Percentiles rank a stretch among this genome's conserved stretches.
Conservation (phyloP, 2,329 filamentous ascomycete genomes). For the Fusarium palustre region DNA sequence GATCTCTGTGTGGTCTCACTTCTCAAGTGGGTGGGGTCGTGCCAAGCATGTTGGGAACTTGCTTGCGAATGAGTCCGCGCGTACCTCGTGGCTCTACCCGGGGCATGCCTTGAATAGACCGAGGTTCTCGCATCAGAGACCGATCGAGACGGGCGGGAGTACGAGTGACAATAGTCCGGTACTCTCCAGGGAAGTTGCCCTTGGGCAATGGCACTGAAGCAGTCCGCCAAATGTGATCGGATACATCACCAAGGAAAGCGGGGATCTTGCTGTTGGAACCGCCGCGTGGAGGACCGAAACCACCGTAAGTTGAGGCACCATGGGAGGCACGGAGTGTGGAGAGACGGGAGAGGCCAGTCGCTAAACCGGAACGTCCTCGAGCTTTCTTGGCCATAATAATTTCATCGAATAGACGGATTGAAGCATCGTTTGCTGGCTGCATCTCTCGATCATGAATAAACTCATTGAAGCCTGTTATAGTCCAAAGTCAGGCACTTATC, state of each 20-base stretch:
- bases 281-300: slow-evolving; percentile 53
- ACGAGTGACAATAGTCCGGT: slow-evolving; percentile 69
- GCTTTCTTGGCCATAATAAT: slow-evolving; percentile 83
- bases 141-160: slow-evolving; percentile 87
- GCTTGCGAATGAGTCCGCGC: slow-evolving; percentile 65
- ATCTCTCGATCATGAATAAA: slow-evolving; percentile 86
- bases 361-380: slow-evolving; percentile 73
- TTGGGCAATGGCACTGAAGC: slow-evolving; percentile 70
- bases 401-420: slow-evolving; percentile 83
- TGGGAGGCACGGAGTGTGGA: slow-evolving; percentile 70
- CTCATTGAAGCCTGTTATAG: slow-evolving; percentile 71
- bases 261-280: slow-evolving; percentile 56
- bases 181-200: slow-evolving; percentile 72
- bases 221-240: slow-evolving; percentile 84
- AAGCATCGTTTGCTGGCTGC: slow-evolving; percentile 69
- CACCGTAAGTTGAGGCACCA: slow-evolving; percentile 59
- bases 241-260: slow-evolving; percentile 76
- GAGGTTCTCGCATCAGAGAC: slow-evolving; percentile 89
- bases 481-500: slow-evolving; percentile 11
- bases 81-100: slow-evolving; percentile 65
- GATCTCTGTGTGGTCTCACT: background rate
- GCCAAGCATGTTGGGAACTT: slow-evolving; percentile 64
- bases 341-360: slow-evolving; percentile 71
- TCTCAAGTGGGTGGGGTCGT: slow-evolving; percentile 55
- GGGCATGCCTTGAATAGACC: slow-evolving; percentile 89